These are phyloP conservation scores for Abelmoschus esculentus DNA, from an alignment of 345 rosid genomes.

Conservation along the genomic window DNA sequence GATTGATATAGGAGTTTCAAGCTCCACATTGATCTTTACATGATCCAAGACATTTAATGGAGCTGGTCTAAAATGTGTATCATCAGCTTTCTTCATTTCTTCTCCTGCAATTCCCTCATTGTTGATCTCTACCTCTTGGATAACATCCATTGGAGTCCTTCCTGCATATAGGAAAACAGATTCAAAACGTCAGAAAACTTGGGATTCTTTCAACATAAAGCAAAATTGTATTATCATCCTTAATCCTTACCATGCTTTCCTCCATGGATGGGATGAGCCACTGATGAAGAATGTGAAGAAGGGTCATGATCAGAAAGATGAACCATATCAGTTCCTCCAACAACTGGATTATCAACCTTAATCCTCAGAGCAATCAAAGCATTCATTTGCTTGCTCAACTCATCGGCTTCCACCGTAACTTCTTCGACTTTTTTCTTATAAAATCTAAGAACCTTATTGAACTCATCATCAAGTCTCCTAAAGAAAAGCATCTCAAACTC, in stretches of 20 bases:
- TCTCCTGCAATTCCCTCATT: background rate
- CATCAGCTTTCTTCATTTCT: background rate
- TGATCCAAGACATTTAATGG: constrained; percentile 34
- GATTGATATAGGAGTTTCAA: constrained; percentile 38
- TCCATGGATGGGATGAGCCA: constrained; percentile 12
- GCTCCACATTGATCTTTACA: constrained; percentile 39
- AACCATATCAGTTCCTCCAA: constrained; percentile 13
- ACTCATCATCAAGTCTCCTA: constrained; percentile 53
- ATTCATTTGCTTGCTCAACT: constrained; percentile 64
- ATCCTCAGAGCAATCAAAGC: constrained; percentile 69
- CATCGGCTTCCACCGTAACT: constrained; percentile 56
- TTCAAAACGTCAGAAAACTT: background rate
- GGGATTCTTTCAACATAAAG: background rate
- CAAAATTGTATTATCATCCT: background rate
- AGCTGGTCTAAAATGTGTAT: constrained; percentile 18
- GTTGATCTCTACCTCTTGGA: background rate
- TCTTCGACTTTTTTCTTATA: constrained; percentile 44
- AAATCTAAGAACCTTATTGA: constrained; percentile 53
- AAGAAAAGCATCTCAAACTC: constrained; percentile 52
- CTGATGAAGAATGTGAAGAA: constrained; percentile 12
- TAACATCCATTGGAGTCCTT: background rate
- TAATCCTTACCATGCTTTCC: constrained; percentile 17
- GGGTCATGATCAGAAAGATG: constrained; percentile 14
- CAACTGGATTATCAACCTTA: constrained; percentile 46
- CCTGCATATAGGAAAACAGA: constrained; percentile 2